Base-by-base conservation (phyloP, 139 green algal genomes). In the Microglena sp. region DNA sequence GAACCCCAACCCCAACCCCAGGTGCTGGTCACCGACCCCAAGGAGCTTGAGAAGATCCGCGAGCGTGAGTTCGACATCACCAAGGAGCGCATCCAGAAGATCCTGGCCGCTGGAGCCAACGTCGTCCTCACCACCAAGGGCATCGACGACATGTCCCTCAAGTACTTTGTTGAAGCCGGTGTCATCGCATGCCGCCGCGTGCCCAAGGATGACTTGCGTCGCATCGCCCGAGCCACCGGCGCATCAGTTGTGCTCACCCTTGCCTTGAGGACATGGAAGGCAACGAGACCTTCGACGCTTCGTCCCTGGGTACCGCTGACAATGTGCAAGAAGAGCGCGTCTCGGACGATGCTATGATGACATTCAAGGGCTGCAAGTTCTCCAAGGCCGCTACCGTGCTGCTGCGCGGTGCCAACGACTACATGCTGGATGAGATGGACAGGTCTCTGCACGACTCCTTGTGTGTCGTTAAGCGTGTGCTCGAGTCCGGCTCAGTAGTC, bases 341-440 rank as follows among this genome's bases (percentile, higher is more conserved):
- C 24, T 58, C 76, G 1, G 87, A 92, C 62, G 87, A 94, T 67
- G 71, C 81, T 60, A 86, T 94, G 70, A 71, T 94, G 43, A 73
- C 74, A 57, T 72, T 85, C 65, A 79, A 86, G 35, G 86, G 87
- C 18, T 82, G 77, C 65, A 80, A 77, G 26, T 83, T 70, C 61
- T 77, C 44, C 45, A 69, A 69, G 33, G 79, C 87, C 26, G 73
- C 82, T 4, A 92, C 86, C 6, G 76, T 97, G 56, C 84, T 98
- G 64, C 78, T 98, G 57, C 83, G 94, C 4, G 94, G 94, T 33
- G 94, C 94, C 30, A 98, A 98, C 72, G 94, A 99, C 75, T 97
- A 95, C 84, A 90, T 98, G 84, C 83, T 99, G 31, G 94, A 98
- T 73, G 94, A 99, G 80, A 94, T 98, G 82, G 94, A 99, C 72